Evolutionary conservation across 2,329 filamentous ascomycete genomes (phyloP).

Genomic region (Scedosporium apiospermum): DNA sequence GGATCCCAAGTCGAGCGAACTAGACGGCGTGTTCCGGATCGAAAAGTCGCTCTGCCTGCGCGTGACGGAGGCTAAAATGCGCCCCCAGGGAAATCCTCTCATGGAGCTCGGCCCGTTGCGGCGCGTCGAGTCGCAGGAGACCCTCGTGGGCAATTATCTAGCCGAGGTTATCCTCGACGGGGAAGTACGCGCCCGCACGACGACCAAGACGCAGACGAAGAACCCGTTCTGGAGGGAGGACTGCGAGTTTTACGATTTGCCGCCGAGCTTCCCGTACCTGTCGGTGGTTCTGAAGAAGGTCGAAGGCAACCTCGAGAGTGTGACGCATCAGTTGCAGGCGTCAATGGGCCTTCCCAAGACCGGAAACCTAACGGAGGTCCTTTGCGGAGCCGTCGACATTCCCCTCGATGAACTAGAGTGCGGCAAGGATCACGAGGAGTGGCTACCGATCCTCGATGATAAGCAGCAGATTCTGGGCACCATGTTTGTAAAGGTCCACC

Average conservation of each 20-base stretch:
- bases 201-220: conserved; percentile 58
- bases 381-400: conserved; percentile 71
- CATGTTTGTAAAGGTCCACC: conserved; percentile 71
- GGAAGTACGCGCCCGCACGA: conserved; percentile 67
- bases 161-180: conserved; percentile 73
- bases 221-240: conserved; percentile 79
- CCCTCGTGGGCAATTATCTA: conserved; percentile 58
- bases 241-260: conserved; percentile 67
- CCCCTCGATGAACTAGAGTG: conserved; percentile 68
- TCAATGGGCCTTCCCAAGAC: conserved; percentile 32
- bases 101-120: conserved; percentile 12
- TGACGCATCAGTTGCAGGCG: conserved; percentile 32
- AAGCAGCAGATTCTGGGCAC: conserved; percentile 70
- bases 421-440: conserved; percentile 73
- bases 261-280: conserved; percentile 57
- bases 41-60: conserved; percentile 51
- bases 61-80: conserved; percentile 54
- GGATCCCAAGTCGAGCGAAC: conserved; percentile 26
- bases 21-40: conserved; percentile 45
- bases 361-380: conserved; percentile 36
- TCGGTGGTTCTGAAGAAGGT: conserved; percentile 64
- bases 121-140: conserved; percentile 13
- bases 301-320: conserved; percentile 38
- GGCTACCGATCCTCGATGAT: conserved; percentile 74
- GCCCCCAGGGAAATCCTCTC: conserved; percentile 19